Conservation (phyloP, 192 early-diverging fungal species). For the Coemansia sp. region DNA sequence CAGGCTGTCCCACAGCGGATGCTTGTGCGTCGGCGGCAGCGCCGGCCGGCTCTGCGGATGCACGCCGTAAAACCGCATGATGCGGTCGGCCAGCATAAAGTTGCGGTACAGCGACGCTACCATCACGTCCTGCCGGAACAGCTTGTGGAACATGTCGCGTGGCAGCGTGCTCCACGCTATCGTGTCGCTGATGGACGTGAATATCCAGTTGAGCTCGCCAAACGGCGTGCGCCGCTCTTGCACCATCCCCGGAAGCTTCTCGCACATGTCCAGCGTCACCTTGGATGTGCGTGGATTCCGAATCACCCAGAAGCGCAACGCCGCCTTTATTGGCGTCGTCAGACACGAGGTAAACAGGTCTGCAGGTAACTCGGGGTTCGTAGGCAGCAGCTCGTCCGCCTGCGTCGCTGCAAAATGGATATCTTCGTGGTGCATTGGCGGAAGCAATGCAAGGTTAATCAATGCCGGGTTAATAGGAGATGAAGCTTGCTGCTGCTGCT, state of each 20-base stretch:
- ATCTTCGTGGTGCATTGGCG: slow-evolving; percentile 61
- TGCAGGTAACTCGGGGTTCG: slow-evolving; percentile 91
- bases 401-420: slow-evolving; percentile 94
- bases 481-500: slow-evolving; percentile 8
- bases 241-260: slow-evolving; percentile 77
- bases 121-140: slow-evolving; percentile 93
- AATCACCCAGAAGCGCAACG: slow-evolving; percentile 86
- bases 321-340: slow-evolving; percentile 94
- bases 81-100: slow-evolving; percentile 91
- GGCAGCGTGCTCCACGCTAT: slow-evolving; percentile 96
- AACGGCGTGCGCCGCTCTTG: slow-evolving; percentile 91
- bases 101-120: slow-evolving; percentile 95
- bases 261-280: slow-evolving; percentile 69
- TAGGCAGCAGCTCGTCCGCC: slow-evolving; percentile 81
- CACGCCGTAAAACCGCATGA: slow-evolving; percentile 93
- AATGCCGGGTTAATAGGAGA: slow-evolving; percentile 23
- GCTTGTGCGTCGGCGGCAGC: slow-evolving; percentile 87
- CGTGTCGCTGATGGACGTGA: slow-evolving; percentile 97
- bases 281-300: slow-evolving; percentile 71
- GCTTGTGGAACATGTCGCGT: slow-evolving; percentile 81
- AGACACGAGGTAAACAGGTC: slow-evolving; percentile 97
- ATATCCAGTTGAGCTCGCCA: slow-evolving; percentile 99
- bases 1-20: slow-evolving; percentile 95
- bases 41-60: slow-evolving; percentile 86
- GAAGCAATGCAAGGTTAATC: slow-evolving; percentile 50